Conservation (phyloP, 2,329 filamentous ascomycete species). For the Trichophyton rubrum region DNA sequence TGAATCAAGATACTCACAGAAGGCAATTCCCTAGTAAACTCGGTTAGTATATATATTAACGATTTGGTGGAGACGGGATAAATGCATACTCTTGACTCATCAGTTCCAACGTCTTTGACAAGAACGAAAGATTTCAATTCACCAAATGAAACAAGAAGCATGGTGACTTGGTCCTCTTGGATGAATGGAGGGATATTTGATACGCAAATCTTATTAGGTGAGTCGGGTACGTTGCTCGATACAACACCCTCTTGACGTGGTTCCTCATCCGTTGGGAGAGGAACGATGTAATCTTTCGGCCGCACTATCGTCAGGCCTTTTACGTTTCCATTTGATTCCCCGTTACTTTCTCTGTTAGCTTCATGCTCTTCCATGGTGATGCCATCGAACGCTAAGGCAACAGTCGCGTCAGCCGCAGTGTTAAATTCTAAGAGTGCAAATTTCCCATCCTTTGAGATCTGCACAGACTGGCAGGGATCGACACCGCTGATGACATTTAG, state of each 20-base stretch:
- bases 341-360: constrained; percentile 36
- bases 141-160: constrained; percentile 81
- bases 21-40: constrained; percentile 66
- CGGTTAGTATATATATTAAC: neutral
- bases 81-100: constrained; percentile 66
- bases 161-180: constrained; percentile 79
- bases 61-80: neutral
- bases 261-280: constrained; percentile 59
- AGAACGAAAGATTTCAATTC: constrained; percentile 84
- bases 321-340: constrained; percentile 41
- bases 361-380: constrained; percentile 72
- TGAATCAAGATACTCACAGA: constrained; percentile 84
- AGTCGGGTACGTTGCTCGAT: constrained; percentile 73
- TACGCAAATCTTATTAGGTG: constrained; percentile 88
- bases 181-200: constrained; percentile 81
- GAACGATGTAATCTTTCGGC: constrained; percentile 95
- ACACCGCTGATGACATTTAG: constrained; percentile 74
- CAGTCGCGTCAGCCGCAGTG: constrained; percentile 72
- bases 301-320: constrained; percentile 59
- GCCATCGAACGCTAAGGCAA: constrained; percentile 80
- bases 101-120: constrained; percentile 73
- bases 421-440: constrained; percentile 92
- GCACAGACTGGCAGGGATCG: constrained; percentile 74
- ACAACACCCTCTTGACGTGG: constrained; percentile 65
- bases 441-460: constrained; percentile 63